A percentile compares a stretch with the other conserved stretches of the same genome.
Evolutionary conservation across 352 stramenopile genomes (phyloP).

Genomic region (Chrysophaeum taylorii): DNA sequence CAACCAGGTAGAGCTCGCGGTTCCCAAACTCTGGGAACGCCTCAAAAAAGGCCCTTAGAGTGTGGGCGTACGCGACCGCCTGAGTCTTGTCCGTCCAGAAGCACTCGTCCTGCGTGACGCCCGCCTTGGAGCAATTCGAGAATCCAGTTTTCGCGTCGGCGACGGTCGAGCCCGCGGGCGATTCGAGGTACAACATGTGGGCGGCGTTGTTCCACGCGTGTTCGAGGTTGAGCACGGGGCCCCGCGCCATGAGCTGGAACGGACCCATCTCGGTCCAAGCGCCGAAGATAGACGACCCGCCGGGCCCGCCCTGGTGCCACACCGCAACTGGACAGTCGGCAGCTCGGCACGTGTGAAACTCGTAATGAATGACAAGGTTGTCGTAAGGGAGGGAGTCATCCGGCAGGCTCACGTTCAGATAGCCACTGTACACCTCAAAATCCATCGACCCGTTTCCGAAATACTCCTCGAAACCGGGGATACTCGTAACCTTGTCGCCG

Average conservation of each 20-base stretch:
- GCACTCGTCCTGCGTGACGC: constrained; percentile 17
- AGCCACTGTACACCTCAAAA: constrained; percentile 20
- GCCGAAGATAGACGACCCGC: constrained; percentile 54
- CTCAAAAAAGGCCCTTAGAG: constrained; percentile 52
- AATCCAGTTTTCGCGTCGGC: constrained; percentile 39
- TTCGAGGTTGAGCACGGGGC: constrained; percentile 40
- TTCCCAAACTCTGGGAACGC: constrained; percentile 57
- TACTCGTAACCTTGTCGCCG: not conserved
- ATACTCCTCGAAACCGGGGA: not conserved
- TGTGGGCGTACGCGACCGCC: constrained; percentile 49
- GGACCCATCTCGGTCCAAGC: constrained; percentile 58
- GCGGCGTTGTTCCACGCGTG: constrained; percentile 38
- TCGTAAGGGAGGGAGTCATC: constrained; percentile 10
- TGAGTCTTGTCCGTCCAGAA: constrained; percentile 55
- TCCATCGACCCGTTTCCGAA: not conserved
- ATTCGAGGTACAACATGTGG: constrained; percentile 41
- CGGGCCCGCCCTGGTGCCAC: constrained; percentile 58
- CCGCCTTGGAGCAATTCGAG: constrained; percentile 36
- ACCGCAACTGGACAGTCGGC: constrained; percentile 30
- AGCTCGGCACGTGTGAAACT: constrained; percentile 20
- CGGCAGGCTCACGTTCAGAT: constrained; percentile 14
- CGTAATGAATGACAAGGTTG: constrained; percentile 17
- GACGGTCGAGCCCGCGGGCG: constrained; percentile 29
- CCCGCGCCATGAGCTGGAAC: constrained; percentile 49
- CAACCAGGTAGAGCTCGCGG: constrained; percentile 66